Evolutionary conservation across 163 green algal species (phyloP).

Genomic region (Volvox carteri): DNA sequence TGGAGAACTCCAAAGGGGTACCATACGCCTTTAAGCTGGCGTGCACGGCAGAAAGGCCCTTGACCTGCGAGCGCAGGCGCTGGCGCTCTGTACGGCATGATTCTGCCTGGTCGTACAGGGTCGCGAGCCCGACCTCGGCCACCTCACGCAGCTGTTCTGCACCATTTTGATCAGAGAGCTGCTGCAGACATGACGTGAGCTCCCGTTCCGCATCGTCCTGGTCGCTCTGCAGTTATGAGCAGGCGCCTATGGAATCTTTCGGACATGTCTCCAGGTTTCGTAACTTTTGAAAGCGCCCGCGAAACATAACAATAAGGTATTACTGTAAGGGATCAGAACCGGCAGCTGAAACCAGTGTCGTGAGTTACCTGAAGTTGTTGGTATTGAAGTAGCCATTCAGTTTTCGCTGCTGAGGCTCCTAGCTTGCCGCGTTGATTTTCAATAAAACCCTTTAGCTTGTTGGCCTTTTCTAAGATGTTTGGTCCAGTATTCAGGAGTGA

Average conservation of each 20-base stretch:
- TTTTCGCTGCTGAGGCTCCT: slow-evolving; percentile 45
- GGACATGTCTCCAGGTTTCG: too few relatives aligned
- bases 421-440: slow-evolving; percentile 43
- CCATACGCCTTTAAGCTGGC: slow-evolving; percentile 29
- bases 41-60: slow-evolving; percentile 4
- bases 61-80: neutral
- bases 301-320: too few relatives aligned
- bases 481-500: slow-evolving; percentile 12
- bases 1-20: neutral
- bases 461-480: slow-evolving; percentile 44
- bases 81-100: slow-evolving; percentile 6
- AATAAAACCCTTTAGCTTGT: slow-evolving; percentile 53
- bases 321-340: too few relatives aligned
- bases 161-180: neutral
- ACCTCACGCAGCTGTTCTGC: neutral
- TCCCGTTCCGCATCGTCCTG: slow-evolving; percentile 33
- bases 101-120: neutral
- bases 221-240: slow-evolving; percentile 12
- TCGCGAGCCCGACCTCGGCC: neutral
- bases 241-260: too few relatives aligned
- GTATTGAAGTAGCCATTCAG: slow-evolving; percentile 53
- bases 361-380: slow-evolving; percentile 51
- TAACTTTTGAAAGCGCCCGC: too few relatives aligned
- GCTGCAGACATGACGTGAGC: neutral
- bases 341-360: neutral